These are phyloP conservation scores for Sphaerostilbella broomeana DNA, from an alignment of 2,329 filamentous ascomycete genomes.

Conservation along the genomic window DNA sequence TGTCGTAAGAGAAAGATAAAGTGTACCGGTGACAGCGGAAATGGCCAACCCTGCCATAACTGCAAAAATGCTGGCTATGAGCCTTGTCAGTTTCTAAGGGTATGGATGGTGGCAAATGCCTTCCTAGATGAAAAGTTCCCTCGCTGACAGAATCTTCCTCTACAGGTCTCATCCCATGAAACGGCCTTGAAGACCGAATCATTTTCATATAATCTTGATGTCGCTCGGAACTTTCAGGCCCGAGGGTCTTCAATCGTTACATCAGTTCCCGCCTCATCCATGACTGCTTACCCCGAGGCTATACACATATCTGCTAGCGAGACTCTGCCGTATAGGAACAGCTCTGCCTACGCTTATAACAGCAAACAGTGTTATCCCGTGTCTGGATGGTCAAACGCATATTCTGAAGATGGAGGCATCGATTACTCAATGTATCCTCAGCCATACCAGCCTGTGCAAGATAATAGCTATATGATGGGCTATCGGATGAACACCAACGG, in stretches of 20 bases:
- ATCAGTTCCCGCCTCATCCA: slow-evolving; percentile 9
- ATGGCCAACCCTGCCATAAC: slow-evolving; percentile 72
- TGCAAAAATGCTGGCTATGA: slow-evolving; percentile 69
- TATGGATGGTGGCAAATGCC: slow-evolving; percentile 34
- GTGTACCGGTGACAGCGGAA: slow-evolving; percentile 78
- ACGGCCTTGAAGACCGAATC: slow-evolving; percentile 21
- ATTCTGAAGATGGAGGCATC: slow-evolving; percentile 22
- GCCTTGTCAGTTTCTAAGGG: slow-evolving; percentile 74
- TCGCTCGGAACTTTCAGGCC: slow-evolving; percentile 26
- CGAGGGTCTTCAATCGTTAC: slow-evolving; percentile 16
- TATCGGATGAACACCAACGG: slow-evolving; percentile 19
- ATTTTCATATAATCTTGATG: slow-evolving; percentile 26
- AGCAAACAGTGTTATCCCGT: slow-evolving; percentile 22
- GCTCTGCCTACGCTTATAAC: slow-evolving; percentile 20
- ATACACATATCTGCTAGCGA: slow-evolving; percentile 17
- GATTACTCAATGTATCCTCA: slow-evolving; percentile 21
- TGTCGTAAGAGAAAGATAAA: slow-evolving; percentile 93
- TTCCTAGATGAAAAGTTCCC: no score
- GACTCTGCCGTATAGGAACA: slow-evolving; percentile 17
- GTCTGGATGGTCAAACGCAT: slow-evolving; percentile 20
- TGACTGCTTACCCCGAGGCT: slow-evolving; percentile 16
- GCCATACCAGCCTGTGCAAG: slow-evolving; percentile 16
- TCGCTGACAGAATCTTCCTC: not conserved
- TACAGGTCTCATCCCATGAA: slow-evolving; percentile 28
- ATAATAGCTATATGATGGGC: slow-evolving; percentile 22